Evolutionary conservation across 2,329 filamentous ascomycete species (phyloP), one percentile per base, ranked within the genome.

Genomic region (Aspergillus awamori): DNA sequence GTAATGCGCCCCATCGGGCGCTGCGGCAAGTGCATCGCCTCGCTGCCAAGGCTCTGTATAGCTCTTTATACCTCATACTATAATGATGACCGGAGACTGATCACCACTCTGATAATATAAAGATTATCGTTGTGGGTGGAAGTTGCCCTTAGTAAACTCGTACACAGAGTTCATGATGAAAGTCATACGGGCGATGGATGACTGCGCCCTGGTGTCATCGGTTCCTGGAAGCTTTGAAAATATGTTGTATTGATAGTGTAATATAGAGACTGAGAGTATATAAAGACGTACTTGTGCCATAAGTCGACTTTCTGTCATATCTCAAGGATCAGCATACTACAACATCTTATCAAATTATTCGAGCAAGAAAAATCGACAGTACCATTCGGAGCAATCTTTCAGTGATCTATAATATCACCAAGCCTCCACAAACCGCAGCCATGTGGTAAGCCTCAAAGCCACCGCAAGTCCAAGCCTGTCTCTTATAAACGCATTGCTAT

Each of bases 401-500:
- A 13, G 13, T 24, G 2, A 45, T 15, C 10, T 20, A 20, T 45
- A 24, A 8, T 24, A 24, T 45, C 41, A 24, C 20, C 10, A 24
- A 11, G 11, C 8, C 8, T 5, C 8, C 20, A 13, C 20, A 26
- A 36, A 22, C 2, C 36, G 38, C 13, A 57, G 65, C 52, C 7
- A 70, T 70, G 67, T 54, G 56, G 67, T 70, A 53, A 43, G 63
- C 56, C 30, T 17, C 26, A 10, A 28, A 3, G 13, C 4, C 22
- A n/a, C 1, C 20, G 24, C 26, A 17, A 17, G 4, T 3, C 15
- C 1, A 24, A 39, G 7, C 26, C 15, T 4, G 30, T 52, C 5
- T 51, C 63, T 54, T 20, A 55, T 36, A 22, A 43, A 49, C 33
- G 15, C 47, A 17, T 49, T 49, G 26, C 85, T 38, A 51, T 82